Percentiles rank a stretch among this genome's conserved stretches.
These are phyloP conservation scores for Setaria italica DNA, from an alignment of 202 grass and related monocot genomes.

Conservation along the genomic window DNA sequence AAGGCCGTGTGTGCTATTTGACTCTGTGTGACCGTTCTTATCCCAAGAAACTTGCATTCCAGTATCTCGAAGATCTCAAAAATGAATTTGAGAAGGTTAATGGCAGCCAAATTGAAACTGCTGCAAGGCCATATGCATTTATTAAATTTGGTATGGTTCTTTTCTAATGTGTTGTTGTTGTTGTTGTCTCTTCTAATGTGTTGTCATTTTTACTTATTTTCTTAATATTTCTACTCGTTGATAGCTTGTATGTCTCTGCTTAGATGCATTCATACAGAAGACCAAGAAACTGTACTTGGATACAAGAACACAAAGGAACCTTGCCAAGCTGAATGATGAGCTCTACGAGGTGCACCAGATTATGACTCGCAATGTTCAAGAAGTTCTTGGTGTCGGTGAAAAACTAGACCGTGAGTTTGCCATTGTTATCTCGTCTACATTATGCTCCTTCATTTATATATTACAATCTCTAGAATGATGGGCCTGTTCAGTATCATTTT, in stretches of 20 bases:
- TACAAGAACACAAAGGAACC: constrained; percentile 88
- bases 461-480: neutral
- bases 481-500: neutral
- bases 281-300: constrained; percentile 91
- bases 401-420: constrained; percentile 79
- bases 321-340: constrained; percentile 90
- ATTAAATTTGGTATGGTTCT: constrained; percentile 88
- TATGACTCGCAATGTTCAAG: constrained; percentile 96
- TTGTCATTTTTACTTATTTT: neutral
- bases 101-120: constrained; percentile 89
- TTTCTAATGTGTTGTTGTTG: neutral
- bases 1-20: constrained; percentile 86
- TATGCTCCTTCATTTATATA: neutral
- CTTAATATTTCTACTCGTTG: constrained; percentile 12
- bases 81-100: constrained; percentile 91
- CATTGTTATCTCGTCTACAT: constrained; percentile 2
- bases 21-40: constrained; percentile 92
- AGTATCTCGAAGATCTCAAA: constrained; percentile 90
- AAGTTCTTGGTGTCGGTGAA: constrained; percentile 96
- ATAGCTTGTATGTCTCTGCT: constrained; percentile 41
- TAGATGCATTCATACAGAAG: constrained; percentile 95
- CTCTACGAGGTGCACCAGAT: constrained; percentile 94
- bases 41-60: constrained; percentile 94
- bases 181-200: neutral
- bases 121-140: constrained; percentile 91